These are phyloP conservation scores for Populus hybrid DNA, from an alignment of 441 rosid genomes.

Conservation along the genomic window DNA sequence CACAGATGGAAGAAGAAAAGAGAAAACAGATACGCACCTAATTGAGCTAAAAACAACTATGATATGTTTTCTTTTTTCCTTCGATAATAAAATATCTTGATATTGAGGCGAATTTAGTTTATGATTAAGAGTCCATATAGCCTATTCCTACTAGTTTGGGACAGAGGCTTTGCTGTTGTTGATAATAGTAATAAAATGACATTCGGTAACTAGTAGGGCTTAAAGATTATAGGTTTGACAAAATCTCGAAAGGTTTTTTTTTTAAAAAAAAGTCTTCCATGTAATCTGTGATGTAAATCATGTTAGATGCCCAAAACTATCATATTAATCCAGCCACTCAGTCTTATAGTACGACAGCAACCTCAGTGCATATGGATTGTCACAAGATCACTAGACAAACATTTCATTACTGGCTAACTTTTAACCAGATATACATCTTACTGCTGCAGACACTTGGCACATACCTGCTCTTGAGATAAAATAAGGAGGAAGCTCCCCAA, in stretches of 20 bases:
- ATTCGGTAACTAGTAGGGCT: not conserved
- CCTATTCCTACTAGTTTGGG: not conserved
- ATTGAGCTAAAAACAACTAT: not conserved
- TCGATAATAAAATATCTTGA: not conserved
- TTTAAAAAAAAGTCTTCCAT: not conserved
- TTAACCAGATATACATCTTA: not conserved
- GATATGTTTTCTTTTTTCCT: not conserved
- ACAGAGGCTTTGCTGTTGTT: not conserved
- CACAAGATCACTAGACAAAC: not conserved
- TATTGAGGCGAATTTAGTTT: too few relatives aligned
- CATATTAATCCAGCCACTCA: not conserved
- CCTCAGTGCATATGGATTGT: not conserved
- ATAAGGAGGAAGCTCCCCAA: slow-evolving; percentile 98
- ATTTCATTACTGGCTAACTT: not conserved
- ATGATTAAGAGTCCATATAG: not conserved
- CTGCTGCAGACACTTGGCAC: slow-evolving; percentile 1
- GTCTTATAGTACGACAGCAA: not conserved
- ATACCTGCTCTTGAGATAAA: slow-evolving; percentile 94
- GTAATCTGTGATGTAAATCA: not conserved
- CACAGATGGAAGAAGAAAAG: not conserved
- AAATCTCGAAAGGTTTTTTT: not conserved
- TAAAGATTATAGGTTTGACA: not conserved
- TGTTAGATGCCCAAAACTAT: not conserved
- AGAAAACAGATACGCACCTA: not conserved
- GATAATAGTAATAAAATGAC: too few relatives aligned